Evolutionary conservation across 1,139 yeast genomes (phyloP).

Genomic region (Yamadazyma spencermartinsiae): DNA sequence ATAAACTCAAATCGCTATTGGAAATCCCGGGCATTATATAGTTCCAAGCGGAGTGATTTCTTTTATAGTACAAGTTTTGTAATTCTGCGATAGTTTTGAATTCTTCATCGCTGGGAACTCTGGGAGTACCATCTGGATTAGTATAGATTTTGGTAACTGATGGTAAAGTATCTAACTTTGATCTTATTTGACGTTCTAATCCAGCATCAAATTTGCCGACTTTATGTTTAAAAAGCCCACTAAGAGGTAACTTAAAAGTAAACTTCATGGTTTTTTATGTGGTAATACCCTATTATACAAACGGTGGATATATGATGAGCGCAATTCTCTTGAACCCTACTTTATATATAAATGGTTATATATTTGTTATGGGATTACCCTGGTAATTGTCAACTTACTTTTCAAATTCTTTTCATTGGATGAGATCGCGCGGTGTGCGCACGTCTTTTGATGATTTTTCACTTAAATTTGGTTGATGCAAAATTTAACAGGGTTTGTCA

Average conservation of each 20-base stretch:
- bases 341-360: not conserved
- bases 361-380: not conserved
- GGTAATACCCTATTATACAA: not conserved
- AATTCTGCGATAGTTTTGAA: slow-evolving; percentile 74
- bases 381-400: slow-evolving; percentile 11
- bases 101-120: slow-evolving; percentile 71
- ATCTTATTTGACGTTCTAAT: slow-evolving; percentile 46
- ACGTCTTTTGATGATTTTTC: not conserved
- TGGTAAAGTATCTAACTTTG: slow-evolving; percentile 49
- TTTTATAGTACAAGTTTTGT: slow-evolving; percentile 58
- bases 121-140: slow-evolving; percentile 75
- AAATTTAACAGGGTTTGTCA: no score
- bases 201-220: slow-evolving; percentile 41
- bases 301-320: not conserved
- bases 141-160: slow-evolving; percentile 62
- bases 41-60: slow-evolving; percentile 64
- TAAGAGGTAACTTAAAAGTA: slow-evolving; percentile 44
- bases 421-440: slow-evolving; percentile 9
- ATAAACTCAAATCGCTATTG: slow-evolving; percentile 58
- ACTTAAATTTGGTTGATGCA: not conserved
- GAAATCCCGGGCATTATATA: slow-evolving; percentile 55
- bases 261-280: slow-evolving; percentile 32
- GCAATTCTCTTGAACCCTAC: not conserved
- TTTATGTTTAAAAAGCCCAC: slow-evolving; percentile 39
- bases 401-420: slow-evolving; percentile 22